Percentiles rank a stretch among this genome's conserved stretches.
These are phyloP conservation scores for Arabidopsis arenosa DNA, from an alignment of 345 rosid species.

Conservation along the genomic window DNA sequence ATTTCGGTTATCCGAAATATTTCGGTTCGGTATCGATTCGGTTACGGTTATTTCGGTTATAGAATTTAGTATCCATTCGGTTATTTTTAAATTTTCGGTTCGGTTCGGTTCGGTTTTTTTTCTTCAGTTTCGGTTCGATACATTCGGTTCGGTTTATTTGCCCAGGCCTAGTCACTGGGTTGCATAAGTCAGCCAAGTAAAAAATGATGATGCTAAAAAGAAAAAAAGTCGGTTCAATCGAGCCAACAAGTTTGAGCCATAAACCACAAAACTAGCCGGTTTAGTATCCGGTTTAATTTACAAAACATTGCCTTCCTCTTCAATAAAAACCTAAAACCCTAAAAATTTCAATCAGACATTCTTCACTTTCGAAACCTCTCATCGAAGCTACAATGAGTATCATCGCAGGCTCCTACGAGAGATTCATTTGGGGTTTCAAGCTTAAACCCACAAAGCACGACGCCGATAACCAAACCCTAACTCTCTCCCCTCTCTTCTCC, in stretches of 20 bases:
- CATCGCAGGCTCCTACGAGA: conserved; percentile 92
- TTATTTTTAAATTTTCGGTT: too few species aligned
- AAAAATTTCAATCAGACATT: neutral
- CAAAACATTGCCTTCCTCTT: neutral
- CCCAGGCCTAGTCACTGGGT: too few species aligned
- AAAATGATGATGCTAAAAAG: neutral
- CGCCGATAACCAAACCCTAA: conserved; percentile 46
- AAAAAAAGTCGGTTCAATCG: neutral
- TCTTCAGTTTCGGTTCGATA: too few species aligned
- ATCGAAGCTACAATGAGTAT: conserved; percentile 49
- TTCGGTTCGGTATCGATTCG: too few species aligned
- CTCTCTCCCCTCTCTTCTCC: conserved; percentile 77
- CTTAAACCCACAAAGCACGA: conserved; percentile 60
- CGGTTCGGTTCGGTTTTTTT: too few species aligned
- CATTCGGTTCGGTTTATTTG: too few species aligned
- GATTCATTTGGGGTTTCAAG: conserved; percentile 86
- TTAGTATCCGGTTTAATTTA: conserved; percentile 1
- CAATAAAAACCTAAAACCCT: conserved; percentile 40
- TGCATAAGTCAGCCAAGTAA: too few species aligned
- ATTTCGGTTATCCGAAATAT: too few species aligned
- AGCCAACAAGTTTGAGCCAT: neutral
- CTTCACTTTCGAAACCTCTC: neutral
- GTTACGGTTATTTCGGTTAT: too few species aligned
- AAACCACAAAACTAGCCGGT: conserved; percentile 19
- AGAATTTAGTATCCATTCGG: too few species aligned